Evolutionary conservation across 1,284 basidiomycete species (phyloP).

Genomic region (Boletus subluridellus): DNA sequence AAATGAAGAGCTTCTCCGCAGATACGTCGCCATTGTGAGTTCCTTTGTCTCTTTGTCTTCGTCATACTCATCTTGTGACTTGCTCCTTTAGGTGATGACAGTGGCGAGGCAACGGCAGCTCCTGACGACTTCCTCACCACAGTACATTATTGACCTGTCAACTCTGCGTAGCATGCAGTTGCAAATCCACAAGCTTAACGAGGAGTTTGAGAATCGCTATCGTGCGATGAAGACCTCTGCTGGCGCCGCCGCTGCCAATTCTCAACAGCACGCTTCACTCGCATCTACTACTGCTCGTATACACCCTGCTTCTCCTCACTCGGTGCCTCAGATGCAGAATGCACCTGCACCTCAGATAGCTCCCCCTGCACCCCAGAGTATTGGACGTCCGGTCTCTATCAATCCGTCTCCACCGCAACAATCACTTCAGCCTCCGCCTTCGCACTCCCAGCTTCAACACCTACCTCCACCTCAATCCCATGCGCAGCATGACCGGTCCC

Average conservation of each 20-base stretch:
- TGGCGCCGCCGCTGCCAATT: slow-evolving; percentile 6
- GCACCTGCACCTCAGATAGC: slow-evolving; percentile 8
- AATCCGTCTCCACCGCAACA: slow-evolving; percentile 20
- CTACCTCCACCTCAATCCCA: slow-evolving; percentile 12
- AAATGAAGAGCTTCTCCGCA: slow-evolving; percentile 45
- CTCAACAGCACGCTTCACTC: slow-evolving; percentile 12
- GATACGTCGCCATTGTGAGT: slow-evolving; percentile 53
- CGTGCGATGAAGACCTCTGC: slow-evolving; percentile 22
- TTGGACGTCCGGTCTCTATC: slow-evolving; percentile 21
- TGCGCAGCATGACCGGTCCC: slow-evolving; percentile 12
- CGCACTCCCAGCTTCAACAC: slow-evolving; percentile 20
- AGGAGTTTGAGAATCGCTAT: slow-evolving; percentile 36
- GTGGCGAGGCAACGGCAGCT: slow-evolving; percentile 51
- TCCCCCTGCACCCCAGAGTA: not conserved
- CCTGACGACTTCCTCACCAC: slow-evolving; percentile 43
- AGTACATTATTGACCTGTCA: slow-evolving; percentile 47
- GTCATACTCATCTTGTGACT: slow-evolving; percentile 6
- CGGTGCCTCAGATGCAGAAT: slow-evolving; percentile 21
- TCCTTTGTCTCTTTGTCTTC: slow-evolving; percentile 17
- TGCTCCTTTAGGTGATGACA: slow-evolving; percentile 43
- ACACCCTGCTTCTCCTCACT: slow-evolving; percentile 2
- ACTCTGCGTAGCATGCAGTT: slow-evolving; percentile 47
- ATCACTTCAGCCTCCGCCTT: slow-evolving; percentile 26
- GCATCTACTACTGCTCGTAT: slow-evolving; percentile 10
- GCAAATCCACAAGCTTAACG: slow-evolving; percentile 43